A percentile compares a stretch with the other conserved stretches of the same genome.
These are phyloP conservation scores for Gossypium gossypioides DNA, from an alignment of 441 rosid genomes.

Conservation along the genomic window DNA sequence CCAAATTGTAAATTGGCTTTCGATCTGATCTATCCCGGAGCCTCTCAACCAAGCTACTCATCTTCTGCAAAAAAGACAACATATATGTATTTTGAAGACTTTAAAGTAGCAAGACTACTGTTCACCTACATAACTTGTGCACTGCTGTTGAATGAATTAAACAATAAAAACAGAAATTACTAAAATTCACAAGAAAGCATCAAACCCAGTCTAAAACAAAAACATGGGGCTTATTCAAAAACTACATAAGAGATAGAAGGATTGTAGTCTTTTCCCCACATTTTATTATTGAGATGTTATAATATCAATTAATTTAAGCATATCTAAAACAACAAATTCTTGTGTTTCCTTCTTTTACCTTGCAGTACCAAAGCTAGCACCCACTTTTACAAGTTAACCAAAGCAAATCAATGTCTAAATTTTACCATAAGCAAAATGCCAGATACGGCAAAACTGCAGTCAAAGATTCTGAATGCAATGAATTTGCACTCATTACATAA, in stretches of 20 bases:
- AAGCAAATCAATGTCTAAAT: neutral
- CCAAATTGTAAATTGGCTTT: conserved; percentile 71
- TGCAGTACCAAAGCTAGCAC: neutral
- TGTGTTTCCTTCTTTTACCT: neutral
- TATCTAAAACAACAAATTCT: neutral
- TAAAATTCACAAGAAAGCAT: neutral
- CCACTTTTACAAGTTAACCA: neutral
- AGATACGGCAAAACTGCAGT: neutral
- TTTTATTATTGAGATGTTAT: neutral
- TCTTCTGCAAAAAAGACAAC: conserved; percentile 37
- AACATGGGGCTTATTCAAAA: neutral
- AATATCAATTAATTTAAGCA: neutral
- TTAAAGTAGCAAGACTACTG: neutral
- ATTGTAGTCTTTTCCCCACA: neutral
- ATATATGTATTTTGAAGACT: neutral
- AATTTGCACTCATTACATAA: neutral
- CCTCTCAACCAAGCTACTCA: conserved; percentile 99
- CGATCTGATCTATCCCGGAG: conserved; percentile 79
- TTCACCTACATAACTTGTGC: neutral
- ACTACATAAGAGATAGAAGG: neutral
- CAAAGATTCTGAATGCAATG: neutral
- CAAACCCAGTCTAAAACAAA: neutral
- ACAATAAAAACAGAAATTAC: conserved; percentile 4
- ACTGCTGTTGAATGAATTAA: neutral
- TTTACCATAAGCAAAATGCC: neutral